These are phyloP conservation scores for Xylariaceae sp. DNA, from an alignment of 2,329 filamentous ascomycete species.

Conservation along the genomic window DNA sequence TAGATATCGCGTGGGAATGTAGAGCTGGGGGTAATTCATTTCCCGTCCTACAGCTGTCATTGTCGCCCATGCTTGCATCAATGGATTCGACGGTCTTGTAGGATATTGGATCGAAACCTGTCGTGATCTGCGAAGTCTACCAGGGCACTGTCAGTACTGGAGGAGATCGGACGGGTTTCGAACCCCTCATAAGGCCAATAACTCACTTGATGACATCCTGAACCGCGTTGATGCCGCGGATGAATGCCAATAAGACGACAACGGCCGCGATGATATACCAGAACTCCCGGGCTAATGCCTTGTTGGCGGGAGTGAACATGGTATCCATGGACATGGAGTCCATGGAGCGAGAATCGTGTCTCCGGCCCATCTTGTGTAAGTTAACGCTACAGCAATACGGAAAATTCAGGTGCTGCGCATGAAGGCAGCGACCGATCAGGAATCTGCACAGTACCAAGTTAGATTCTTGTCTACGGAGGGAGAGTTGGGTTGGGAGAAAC, in stretches of 20 bases:
- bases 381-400: background rate
- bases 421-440: background rate
- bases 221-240: conserved; percentile 43
- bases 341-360: conserved; percentile 24
- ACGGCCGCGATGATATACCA: conserved; percentile 57
- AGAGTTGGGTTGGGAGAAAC: background rate
- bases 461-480: background rate
- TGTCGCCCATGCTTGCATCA: conserved; percentile 54
- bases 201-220: conserved; percentile 42
- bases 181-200: background rate
- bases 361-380: conserved; percentile 26
- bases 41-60: conserved; percentile 55
- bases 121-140: conserved; percentile 46
- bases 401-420: background rate
- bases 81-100: conserved; percentile 46
- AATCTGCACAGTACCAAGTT: background rate
- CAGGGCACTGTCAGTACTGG: conserved; percentile 1
- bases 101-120: conserved; percentile 45
- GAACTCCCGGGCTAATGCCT: conserved; percentile 49
- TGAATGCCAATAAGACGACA: conserved; percentile 39
- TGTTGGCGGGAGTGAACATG: conserved; percentile 44
- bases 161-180: background rate
- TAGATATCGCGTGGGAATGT: conserved; percentile 43
- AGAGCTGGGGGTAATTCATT: conserved; percentile 51
- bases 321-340: conserved; percentile 23